phyloP scores from a whole-genome alignment of 768 basidiomycete species.

The Leccinum aurantiacum region DNA sequence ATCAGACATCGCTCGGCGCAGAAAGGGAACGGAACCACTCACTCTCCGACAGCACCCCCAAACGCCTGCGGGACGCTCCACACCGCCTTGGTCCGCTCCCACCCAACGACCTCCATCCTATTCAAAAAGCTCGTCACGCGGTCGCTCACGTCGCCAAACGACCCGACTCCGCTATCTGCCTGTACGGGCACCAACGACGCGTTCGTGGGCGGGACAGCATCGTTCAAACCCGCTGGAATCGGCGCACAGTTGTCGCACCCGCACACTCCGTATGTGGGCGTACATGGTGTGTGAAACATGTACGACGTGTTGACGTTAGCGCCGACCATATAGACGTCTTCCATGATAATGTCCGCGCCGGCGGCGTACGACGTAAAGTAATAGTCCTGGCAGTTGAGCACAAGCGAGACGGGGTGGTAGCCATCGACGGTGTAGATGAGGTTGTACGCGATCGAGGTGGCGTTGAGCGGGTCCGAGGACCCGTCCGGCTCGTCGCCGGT shows the following conservation, averaged over 20 bases:
- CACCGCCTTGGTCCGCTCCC: constrained; percentile 64
- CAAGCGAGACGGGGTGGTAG: constrained; percentile 66
- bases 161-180: constrained; percentile 26
- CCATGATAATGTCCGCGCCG: constrained; percentile 69
- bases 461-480: constrained; percentile 61
- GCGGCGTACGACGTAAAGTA: constrained; percentile 56
- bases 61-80: constrained; percentile 84
- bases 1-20: too few relatives aligned
- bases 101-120: constrained; percentile 57
- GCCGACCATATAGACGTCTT: constrained; percentile 50
- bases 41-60: constrained; percentile 43
- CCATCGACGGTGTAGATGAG: constrained; percentile 62
- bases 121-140: constrained; percentile 66
- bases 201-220: constrained; percentile 26
- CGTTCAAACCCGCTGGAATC: constrained; percentile 41
- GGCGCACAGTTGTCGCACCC: constrained; percentile 64
- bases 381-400: constrained; percentile 66
- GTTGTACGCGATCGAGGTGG: constrained; percentile 48
- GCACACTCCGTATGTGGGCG: constrained; percentile 65
- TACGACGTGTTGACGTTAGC: constrained; percentile 66
- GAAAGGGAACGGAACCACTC: neutral
- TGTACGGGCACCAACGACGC: constrained; percentile 17
- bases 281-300: constrained; percentile 62
- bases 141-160: constrained; percentile 63
- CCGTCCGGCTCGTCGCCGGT: constrained; percentile 76